Percentiles rank a stretch among this genome's conserved stretches.
Conservation (phyloP, 1,139 yeast species). For the Saccharomyces hybrid region DNA sequence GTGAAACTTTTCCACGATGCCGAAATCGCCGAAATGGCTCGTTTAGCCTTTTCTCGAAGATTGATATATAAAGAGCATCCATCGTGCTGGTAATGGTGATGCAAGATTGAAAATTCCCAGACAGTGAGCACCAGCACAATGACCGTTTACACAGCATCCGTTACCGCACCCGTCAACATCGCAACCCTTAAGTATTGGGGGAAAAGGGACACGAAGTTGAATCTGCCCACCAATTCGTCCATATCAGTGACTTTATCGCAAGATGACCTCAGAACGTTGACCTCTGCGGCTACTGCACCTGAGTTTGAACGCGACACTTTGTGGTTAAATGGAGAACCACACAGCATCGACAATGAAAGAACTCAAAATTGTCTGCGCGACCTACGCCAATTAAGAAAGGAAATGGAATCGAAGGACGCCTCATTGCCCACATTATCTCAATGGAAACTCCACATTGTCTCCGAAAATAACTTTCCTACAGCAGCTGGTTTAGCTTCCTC, state of each 20-base stretch:
- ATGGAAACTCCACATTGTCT: slow-evolving; percentile 69
- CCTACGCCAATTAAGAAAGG: slow-evolving; percentile 56
- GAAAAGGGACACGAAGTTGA: slow-evolving; percentile 77
- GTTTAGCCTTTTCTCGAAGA: slow-evolving; percentile 1
- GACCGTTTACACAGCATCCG: slow-evolving; percentile 56
- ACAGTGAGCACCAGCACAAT: slow-evolving; percentile 1
- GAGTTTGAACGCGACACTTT: slow-evolving; percentile 56
- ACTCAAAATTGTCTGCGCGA: slow-evolving; percentile 74
- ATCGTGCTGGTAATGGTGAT: background rate
- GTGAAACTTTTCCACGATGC: background rate
- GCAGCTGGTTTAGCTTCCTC: slow-evolving; percentile 98
- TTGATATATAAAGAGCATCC: background rate
- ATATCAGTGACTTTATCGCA: slow-evolving; percentile 91
- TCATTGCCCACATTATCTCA: slow-evolving; percentile 53
- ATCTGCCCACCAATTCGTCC: slow-evolving; percentile 91
- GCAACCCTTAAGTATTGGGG: slow-evolving; percentile 99
- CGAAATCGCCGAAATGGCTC: slow-evolving; percentile 1
- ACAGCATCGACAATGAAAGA: slow-evolving; percentile 58
- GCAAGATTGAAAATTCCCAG: background rate
- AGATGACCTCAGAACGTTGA: slow-evolving; percentile 79
- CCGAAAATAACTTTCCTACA: slow-evolving; percentile 96
- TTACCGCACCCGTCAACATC: slow-evolving; percentile 95
- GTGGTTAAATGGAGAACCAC: slow-evolving; percentile 76
- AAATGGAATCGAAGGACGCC: slow-evolving; percentile 44
- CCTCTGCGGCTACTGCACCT: slow-evolving; percentile 70